phyloP scores from a whole-genome alignment of 768 basidiomycete species.

The Guyanaporus albipodus region DNA sequence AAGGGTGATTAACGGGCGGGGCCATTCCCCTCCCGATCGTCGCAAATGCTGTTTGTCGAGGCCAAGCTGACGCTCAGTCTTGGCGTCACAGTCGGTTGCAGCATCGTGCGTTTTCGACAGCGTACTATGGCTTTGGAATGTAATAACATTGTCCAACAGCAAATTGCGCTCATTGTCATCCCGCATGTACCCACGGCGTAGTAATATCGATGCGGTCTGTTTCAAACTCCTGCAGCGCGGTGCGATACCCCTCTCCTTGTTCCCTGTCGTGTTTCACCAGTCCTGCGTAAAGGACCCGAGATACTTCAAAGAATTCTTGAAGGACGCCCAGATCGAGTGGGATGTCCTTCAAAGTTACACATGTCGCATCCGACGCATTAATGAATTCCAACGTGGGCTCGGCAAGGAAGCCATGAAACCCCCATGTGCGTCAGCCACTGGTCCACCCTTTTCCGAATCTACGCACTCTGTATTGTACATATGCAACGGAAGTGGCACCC shows the following conservation, averaged over 20 bases:
- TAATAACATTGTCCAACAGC: slow-evolving; percentile 37
- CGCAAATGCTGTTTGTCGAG: slow-evolving; percentile 84
- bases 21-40: slow-evolving; percentile 88
- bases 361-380: too few relatives aligned
- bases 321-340: not conserved
- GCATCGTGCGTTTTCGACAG: slow-evolving; percentile 52
- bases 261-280: too few relatives aligned
- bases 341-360: not conserved
- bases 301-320: too few relatives aligned
- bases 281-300: too few relatives aligned
- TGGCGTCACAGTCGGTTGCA: slow-evolving; percentile 85
- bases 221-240: not conserved
- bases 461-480: not conserved
- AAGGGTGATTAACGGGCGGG: slow-evolving; percentile 33
- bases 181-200: slow-evolving; percentile 37
- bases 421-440: not conserved
- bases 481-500: not conserved
- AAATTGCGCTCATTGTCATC: slow-evolving; percentile 70
- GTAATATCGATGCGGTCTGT: not conserved
- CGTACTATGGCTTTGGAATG: not conserved
- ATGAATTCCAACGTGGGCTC: too few relatives aligned
- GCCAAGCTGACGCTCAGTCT: slow-evolving; percentile 84
- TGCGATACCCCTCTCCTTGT: not conserved
- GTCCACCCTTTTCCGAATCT: not conserved
- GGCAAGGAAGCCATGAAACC: too few relatives aligned